Evolutionary conservation across 1,284 basidiomycete species (phyloP).

Genomic region (Cryptococcus sp.): DNA sequence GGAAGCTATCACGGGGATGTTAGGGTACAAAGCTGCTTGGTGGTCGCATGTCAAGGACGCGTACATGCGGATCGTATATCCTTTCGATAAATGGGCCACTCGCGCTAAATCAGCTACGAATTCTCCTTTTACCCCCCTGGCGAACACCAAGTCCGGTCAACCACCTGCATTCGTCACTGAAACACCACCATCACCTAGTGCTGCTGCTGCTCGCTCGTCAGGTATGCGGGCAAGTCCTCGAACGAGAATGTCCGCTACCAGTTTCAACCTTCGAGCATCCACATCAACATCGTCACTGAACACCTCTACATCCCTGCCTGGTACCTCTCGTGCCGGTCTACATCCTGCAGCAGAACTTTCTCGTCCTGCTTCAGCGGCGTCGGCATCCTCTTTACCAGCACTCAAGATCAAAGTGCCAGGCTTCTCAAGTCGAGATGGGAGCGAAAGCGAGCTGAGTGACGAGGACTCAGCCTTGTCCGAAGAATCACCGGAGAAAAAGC

Average conservation of each 20-base stretch:
- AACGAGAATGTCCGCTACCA: conserved; percentile 4
- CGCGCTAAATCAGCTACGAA: conserved; percentile 61
- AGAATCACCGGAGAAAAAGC: conserved; percentile 7
- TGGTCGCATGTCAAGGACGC: conserved; percentile 63
- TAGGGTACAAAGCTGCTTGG: conserved; percentile 70
- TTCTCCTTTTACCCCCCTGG: conserved; percentile 35
- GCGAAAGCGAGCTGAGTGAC: conserved; percentile 47
- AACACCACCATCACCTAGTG: conserved; percentile 28
- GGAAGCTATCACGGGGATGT: conserved; percentile 75
- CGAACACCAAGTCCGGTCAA: conserved; percentile 18
- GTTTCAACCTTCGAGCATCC: neutral
- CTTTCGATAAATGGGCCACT: conserved; percentile 88
- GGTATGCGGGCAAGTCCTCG: conserved; percentile 11
- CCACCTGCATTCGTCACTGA: conserved; percentile 26
- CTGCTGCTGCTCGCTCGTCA: conserved; percentile 21
- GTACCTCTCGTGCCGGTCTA: conserved; percentile 2
- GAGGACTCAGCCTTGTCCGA: conserved; percentile 29
- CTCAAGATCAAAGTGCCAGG: conserved; percentile 42
- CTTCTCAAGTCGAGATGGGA: conserved; percentile 38
- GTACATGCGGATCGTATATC: conserved; percentile 85
- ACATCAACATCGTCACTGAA: neutral
- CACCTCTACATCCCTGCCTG: neutral
- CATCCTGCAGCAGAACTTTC: neutral
- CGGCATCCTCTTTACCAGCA: conserved; percentile 14
- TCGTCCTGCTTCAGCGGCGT: neutral